These are phyloP conservation scores for Somion occarium DNA, from an alignment of 1,284 basidiomycete genomes.

Conservation along the genomic window DNA sequence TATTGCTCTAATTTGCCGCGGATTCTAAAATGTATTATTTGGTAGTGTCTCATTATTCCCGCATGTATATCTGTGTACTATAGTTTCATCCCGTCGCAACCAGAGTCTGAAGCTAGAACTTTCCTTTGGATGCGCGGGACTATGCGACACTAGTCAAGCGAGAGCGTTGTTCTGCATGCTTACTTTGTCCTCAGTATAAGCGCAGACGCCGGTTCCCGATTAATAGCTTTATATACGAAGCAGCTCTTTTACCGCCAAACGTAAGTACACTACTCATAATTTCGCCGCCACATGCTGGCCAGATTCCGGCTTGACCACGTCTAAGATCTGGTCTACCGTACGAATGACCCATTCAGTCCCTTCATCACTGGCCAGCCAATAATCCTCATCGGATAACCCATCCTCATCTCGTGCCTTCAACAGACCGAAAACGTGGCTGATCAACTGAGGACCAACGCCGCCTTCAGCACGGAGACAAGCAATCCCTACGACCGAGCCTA, in stretches of 20 bases:
- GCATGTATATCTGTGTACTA: constrained; percentile 12
- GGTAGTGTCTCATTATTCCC: constrained; percentile 4
- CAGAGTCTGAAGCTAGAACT: constrained; percentile 9
- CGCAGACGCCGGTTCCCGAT: too few relatives aligned
- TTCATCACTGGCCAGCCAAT: constrained; percentile 86
- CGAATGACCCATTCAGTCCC: constrained; percentile 91
- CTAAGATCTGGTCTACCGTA: constrained; percentile 78
- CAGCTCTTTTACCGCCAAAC: background rate
- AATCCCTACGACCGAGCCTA: constrained; percentile 87
- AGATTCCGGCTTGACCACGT: constrained; percentile 40
- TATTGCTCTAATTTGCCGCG: constrained; percentile 8
- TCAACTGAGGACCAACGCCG: constrained; percentile 87
- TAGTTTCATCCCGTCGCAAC: constrained; percentile 13
- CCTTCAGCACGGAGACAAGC: constrained; percentile 89
- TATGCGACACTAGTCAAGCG: too few relatives aligned
- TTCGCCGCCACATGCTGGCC: background rate
- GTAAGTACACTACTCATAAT: background rate
- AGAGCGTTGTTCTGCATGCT: too few relatives aligned
- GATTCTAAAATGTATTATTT: constrained; percentile 18
- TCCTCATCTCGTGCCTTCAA: constrained; percentile 72
- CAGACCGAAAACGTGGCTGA: constrained; percentile 90
- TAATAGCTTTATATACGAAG: too few relatives aligned
- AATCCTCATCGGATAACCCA: constrained; percentile 67
- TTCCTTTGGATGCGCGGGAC: constrained; percentile 6
- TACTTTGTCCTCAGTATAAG: too few relatives aligned